Evolutionary conservation across 495 filamentous ascomycete genomes (phyloP), one percentile per base, ranked within the genome.

Genomic region (Penicillium lagena): DNA sequence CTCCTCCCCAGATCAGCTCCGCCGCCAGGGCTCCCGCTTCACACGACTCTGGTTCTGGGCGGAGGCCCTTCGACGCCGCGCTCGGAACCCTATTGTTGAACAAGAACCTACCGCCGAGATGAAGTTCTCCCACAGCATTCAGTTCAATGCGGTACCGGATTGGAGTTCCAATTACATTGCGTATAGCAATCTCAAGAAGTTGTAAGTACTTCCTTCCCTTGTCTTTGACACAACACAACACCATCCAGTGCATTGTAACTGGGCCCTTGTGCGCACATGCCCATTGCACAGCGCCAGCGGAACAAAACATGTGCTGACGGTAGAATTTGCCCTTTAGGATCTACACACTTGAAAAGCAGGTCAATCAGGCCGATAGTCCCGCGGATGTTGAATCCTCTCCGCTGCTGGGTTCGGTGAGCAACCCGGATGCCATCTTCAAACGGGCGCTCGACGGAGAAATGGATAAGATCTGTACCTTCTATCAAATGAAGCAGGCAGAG

Each of bases 91-190:
- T 43, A 55, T 55, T 37, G 40, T 48, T 35, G 46, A 43, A 14
- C 29, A 47, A 63, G 79, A 59, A 27, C 37, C 44, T 22, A 44
- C 40, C 12, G 80, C 82, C 83, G 89, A 90, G 51, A 99, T 99
- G 93, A 97, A 96, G 80, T 99, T 99, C 76, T 96, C 93, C 39
- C 93, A 97, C 62, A 97, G 94, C 68, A 82, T 99, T 52, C 93
- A 99, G 71, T 99, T 99, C 70, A 99, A 99, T 68, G 89, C 93
- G 44, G 94, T 99, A 45, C 93, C 94, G 14, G 93, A 99, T 61
- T 99, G 93, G 93, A 96, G 90, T 70, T 86, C 82, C 49, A 80
- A 96, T 65, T 99, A 99, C 64, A 93, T 99, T 55, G 83, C 89
- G 43, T 99, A 99, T 66, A 95, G 89, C 63, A 97, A 95, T 56